Percentiles rank a stretch among this genome's conserved stretches.
Conservation (phyloP, 1,284 basidiomycete genomes). For the Tylopilus sp. region DNA sequence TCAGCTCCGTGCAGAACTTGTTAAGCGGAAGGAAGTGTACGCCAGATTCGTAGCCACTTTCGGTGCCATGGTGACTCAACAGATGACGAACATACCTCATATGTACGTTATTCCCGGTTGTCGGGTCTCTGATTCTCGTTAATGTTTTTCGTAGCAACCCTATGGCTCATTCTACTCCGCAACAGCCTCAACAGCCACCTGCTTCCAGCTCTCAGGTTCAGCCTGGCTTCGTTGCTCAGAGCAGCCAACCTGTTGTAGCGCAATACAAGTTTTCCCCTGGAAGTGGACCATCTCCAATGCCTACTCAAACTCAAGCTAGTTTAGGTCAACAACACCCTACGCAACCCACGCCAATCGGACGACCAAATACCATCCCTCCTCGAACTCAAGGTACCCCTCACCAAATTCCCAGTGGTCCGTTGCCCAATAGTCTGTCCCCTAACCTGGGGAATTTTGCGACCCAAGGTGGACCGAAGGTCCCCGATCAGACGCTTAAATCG, state of each 20-base stretch:
- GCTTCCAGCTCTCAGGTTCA: constrained; percentile 20
- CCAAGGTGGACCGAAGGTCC: constrained; percentile 21
- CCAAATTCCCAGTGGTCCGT: constrained; percentile 25
- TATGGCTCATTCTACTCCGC: constrained; percentile 19
- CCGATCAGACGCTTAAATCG: constrained; percentile 20
- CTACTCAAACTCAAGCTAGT: constrained; percentile 20
- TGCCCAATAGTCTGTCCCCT: constrained; percentile 25
- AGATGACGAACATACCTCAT: constrained; percentile 26
- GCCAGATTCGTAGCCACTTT: constrained; percentile 30
- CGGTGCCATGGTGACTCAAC: constrained; percentile 24
- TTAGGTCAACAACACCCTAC: constrained; percentile 26
- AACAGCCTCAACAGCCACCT: constrained; percentile 16
- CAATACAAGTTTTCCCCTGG: constrained; percentile 24
- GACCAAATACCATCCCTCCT: constrained; percentile 29
- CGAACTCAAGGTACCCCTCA: constrained; percentile 33
- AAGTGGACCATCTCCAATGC: constrained; percentile 24
- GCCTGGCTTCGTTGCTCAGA: constrained; percentile 23
- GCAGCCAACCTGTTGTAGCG: constrained; percentile 19
- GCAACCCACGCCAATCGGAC: constrained; percentile 24
- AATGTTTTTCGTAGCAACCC: constrained; percentile 20
- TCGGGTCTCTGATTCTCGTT: constrained; percentile 2
- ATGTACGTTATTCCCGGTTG: constrained; percentile 22
- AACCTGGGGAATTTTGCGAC: constrained; percentile 24
- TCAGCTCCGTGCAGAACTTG: constrained; percentile 31
- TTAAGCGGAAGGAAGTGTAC: constrained; percentile 37